phyloP scores from a whole-genome alignment of 805 yeast genomes.

The Zygotorulaspora danielsina region DNA sequence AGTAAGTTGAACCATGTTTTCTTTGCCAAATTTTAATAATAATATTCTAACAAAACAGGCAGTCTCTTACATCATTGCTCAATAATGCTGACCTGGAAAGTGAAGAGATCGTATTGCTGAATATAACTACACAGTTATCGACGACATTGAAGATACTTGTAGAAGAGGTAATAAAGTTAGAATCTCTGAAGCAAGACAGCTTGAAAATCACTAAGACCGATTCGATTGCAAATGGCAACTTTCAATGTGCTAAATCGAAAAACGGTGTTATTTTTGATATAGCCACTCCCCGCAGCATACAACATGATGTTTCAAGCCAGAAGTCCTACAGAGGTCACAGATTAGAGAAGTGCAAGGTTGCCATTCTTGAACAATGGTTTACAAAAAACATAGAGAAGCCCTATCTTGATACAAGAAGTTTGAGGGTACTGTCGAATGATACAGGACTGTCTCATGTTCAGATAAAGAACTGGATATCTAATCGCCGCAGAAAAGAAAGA shows the following conservation, averaged over 20 bases:
- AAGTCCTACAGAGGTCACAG: conserved; percentile 23
- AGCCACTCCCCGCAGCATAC: conserved; percentile 19
- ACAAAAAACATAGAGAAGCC: conserved; percentile 16
- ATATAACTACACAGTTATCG: conserved; percentile 15
- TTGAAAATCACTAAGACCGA: neutral
- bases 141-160: conserved; percentile 10
- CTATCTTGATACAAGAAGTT: conserved; percentile 16
- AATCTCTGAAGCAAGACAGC: neutral
- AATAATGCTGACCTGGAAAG: conserved; percentile 2
- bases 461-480: conserved; percentile 30
- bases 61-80: neutral
- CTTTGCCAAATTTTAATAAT: neutral
- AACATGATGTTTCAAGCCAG: conserved; percentile 1
- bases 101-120: conserved; percentile 9
- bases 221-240: no score
- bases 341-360: conserved; percentile 15
- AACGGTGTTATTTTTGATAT: conserved; percentile 12
- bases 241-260: no score
- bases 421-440: conserved; percentile 7
- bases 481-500: conserved; percentile 27
- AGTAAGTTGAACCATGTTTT: neutral
- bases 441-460: conserved; percentile 23
- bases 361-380: conserved; percentile 20
- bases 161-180: conserved; percentile 1
- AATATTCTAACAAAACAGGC: neutral